Base-by-base conservation (phyloP, 768 basidiomycete genomes). In the Tylopilus plumbeoviolaceoides region DNA sequence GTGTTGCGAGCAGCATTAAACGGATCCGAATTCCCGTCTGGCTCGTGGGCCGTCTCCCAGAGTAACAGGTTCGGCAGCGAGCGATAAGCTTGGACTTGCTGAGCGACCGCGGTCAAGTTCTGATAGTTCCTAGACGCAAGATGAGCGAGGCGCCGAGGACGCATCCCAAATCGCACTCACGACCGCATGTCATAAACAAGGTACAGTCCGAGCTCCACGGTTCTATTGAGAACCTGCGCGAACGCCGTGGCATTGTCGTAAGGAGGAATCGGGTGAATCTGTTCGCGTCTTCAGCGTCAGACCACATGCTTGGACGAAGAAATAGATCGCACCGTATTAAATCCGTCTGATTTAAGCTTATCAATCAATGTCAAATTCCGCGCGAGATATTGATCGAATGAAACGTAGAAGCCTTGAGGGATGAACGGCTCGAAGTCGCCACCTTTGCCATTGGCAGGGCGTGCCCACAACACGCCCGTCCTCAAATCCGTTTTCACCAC, bases 171-270 rank as follows among this genome's bases (percentile, higher is more conserved):
- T 0, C n/a, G 7, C n/a, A 48, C 72, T 42, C 27, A 80, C 79
- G 66, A 68, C 60, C 88, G 78, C 87, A 92, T 86, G 61, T 91
- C 88, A 59, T 87, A 91, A 76, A 91, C 83, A 30, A 91, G 67
- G 60, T 85, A 91, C 4, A 82, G 56, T 31, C 64, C 64, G 5
- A 61, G 51, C 18, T 57, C 57, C 9, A 39, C 4, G 5, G 66
- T 48, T 35, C 3, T 56, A 15, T 61, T 38, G n/a, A 70, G 44
- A 4, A 60, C 49, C 41, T 68, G 48, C 30, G 60, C 20, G 27
- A 64, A 59, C 9, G 25, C 68, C 0, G 83, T 81, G 4, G 78
- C 60, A 56, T 85, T 81, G 53, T 75, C 75, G 55, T 84, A 89
- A 0, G 80, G 72, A 2, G 90, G 87, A 12, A 90, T 75, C 1